Evolutionary conservation across 2,329 filamentous ascomycete species (phyloP).

Genomic region (Cryphonectria naterciae): DNA sequence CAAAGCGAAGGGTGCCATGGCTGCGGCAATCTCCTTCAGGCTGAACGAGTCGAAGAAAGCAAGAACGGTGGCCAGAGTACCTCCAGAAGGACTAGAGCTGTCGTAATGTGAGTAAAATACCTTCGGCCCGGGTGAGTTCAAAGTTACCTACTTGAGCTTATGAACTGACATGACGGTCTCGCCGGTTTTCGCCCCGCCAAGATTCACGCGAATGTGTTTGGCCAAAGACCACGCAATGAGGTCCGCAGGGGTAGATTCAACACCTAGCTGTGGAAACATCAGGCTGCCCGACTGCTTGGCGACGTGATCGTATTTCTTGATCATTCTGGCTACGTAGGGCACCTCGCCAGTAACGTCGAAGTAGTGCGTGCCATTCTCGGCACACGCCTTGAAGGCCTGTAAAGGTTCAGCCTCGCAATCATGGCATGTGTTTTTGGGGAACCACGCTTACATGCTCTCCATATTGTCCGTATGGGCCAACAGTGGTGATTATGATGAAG

Average conservation of each 20-base stretch:
- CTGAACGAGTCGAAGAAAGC: slow-evolving; percentile 58
- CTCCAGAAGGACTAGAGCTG: slow-evolving; percentile 58
- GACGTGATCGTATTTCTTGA: slow-evolving; percentile 57
- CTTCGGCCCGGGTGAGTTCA: background rate
- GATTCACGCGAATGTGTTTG: slow-evolving; percentile 52
- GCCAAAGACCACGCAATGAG: slow-evolving; percentile 59
- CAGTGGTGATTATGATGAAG: slow-evolving; percentile 59
- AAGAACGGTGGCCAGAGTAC: slow-evolving; percentile 70
- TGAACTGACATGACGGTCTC: slow-evolving; percentile 59
- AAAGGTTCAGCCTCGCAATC: background rate
- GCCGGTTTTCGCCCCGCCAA: slow-evolving; percentile 52
- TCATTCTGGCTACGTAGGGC: slow-evolving; percentile 63
- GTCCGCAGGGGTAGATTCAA: slow-evolving; percentile 67
- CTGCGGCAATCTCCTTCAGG: slow-evolving; percentile 49
- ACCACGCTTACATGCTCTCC: slow-evolving; percentile 49
- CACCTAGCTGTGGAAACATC: slow-evolving; percentile 63
- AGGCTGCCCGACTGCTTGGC: slow-evolving; percentile 60
- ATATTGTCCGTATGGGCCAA: slow-evolving; percentile 61
- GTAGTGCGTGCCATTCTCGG: slow-evolving; percentile 66
- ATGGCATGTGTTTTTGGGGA: background rate
- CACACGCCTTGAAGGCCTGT: slow-evolving; percentile 63
- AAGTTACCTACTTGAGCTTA: slow-evolving; percentile 42
- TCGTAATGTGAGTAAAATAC: background rate
- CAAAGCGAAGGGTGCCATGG: slow-evolving; percentile 56
- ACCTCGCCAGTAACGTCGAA: slow-evolving; percentile 66